Base-by-base conservation (phyloP, 2,329 filamentous ascomycete species). In the Rhynchosporium agropyri region DNA sequence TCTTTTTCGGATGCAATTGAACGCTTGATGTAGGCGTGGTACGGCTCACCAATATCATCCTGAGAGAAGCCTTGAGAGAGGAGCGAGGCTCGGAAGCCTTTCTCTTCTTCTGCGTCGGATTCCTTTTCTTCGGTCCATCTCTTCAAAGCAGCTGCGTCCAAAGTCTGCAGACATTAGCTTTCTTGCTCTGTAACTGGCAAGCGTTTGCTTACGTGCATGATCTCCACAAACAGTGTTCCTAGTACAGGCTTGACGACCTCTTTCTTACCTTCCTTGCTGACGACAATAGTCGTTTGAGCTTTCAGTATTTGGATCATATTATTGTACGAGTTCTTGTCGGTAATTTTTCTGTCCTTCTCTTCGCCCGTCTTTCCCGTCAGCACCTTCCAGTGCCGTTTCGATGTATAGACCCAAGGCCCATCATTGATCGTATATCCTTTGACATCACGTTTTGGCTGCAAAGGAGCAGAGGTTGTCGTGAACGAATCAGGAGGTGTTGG, bases 321-420 rank as follows among this genome's bases (percentile, higher is more conserved):
- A 40, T 54, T 33, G 36, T 54, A 54, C 5, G 51, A 42, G 2
- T 10, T 2, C 12, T 54, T 54, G 20, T 42, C 51, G 6, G 36
- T 36, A 36, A 54, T 9, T 20, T 15, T 54, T 42, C 28, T 54
- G 33, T 42, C 20, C 12, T 42, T 42, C 51, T 54, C 51, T 28
- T 12, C 33, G 20, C 51, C 36, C 1, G 38, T 8, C 36, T 54
- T 42, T 54, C 36, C 36, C 4, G 28, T 38, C 36, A 54, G 4
- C 2, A 54, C 20, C 9, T 7, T 54, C 12, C 26, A 4, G 38
- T 10, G 5, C 10, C 10, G 12, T 36, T 42, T 51, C 8, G 33
- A 58, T 28, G 43, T 42, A 46, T 68, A 72, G 26, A 68, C 45
- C 70, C 70, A 73, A 29, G 71, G 65, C 6, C 71, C 71, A 58